A percentile compares a stretch with the other conserved stretches of the same genome.
phyloP scores from a whole-genome alignment of 2,329 filamentous ascomycete species.

The Phyllachora maydis region DNA sequence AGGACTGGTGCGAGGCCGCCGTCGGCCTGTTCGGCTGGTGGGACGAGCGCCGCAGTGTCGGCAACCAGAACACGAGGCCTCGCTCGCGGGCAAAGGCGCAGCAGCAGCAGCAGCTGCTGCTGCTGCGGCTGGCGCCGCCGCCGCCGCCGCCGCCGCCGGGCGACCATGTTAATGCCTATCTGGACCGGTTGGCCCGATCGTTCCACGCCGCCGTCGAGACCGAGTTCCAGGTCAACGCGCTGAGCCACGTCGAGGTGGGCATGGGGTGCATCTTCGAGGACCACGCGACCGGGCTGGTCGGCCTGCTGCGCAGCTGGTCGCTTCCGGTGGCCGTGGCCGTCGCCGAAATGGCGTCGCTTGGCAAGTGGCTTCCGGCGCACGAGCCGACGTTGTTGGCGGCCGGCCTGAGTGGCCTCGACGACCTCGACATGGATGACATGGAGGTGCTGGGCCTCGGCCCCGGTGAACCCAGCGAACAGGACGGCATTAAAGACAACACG shows the following conservation, averaged over 20 bases:
- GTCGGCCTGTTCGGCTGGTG: slow-evolving; percentile 78
- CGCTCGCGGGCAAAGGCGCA: slow-evolving; percentile 15
- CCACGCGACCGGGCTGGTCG: slow-evolving; percentile 56
- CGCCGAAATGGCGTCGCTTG: slow-evolving; percentile 66
- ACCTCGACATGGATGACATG: slow-evolving; percentile 65
- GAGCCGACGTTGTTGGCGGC: slow-evolving; percentile 26
- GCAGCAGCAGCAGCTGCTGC: too few species aligned
- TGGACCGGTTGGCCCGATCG: slow-evolving; percentile 49
- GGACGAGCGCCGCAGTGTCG: slow-evolving; percentile 39
- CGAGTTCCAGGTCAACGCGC: slow-evolving; percentile 57
- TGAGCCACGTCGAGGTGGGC: slow-evolving; percentile 59
- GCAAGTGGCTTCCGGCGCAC: slow-evolving; percentile 56
- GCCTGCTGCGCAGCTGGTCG: slow-evolving; percentile 61
- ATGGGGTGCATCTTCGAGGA: slow-evolving; percentile 69
- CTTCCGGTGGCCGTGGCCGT: slow-evolving; percentile 58
- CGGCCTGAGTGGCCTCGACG: slow-evolving; percentile 14
- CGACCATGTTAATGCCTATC: slow-evolving; percentile 35
- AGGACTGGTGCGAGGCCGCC: slow-evolving; percentile 85
- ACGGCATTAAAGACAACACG: slow-evolving; percentile 60
- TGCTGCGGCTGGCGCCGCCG: slow-evolving; percentile 12
- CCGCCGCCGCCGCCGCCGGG: too few species aligned
- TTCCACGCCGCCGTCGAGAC: slow-evolving; percentile 49
- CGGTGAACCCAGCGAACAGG: slow-evolving; percentile 28
- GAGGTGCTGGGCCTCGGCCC: slow-evolving; percentile 55
- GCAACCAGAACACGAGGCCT: slow-evolving; percentile 12